phyloP scores from a whole-genome alignment of 23 red algal genomes.

The Chondrus crispus region DNA sequence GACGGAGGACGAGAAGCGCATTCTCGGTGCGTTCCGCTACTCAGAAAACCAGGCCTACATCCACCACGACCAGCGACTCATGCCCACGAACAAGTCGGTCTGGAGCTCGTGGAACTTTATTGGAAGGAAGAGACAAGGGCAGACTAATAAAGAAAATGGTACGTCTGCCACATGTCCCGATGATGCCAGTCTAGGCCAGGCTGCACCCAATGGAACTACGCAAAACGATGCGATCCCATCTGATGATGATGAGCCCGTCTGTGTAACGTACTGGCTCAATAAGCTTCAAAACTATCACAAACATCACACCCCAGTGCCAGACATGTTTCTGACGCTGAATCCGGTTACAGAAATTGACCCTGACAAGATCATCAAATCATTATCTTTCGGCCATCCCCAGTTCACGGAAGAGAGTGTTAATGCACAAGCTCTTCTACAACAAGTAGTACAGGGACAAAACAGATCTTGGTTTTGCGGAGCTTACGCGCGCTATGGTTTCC shows the following conservation, averaged over 20 bases:
- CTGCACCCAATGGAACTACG: too few species aligned
- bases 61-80: constrained; percentile 73
- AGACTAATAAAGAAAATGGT: neutral
- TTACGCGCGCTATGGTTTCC: constrained; percentile 93
- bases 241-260: constrained; percentile 60
- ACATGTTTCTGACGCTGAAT: constrained; percentile 95
- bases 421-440: constrained; percentile 49
- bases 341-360: constrained; percentile 64
- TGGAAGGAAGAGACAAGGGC: neutral
- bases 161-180: neutral
- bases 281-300: constrained; percentile 84
- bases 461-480: constrained; percentile 89
- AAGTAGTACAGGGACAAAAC: constrained; percentile 66
- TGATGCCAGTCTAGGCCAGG: neutral
- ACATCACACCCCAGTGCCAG: constrained; percentile 36
- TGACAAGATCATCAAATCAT: constrained; percentile 51
- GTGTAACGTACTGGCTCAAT: constrained; percentile 92
- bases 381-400: constrained; percentile 80
- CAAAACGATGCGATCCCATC: neutral
- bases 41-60: constrained; percentile 56
- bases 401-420: constrained; percentile 60
- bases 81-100: constrained; percentile 57
- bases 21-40: constrained; percentile 76
- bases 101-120: constrained; percentile 98
- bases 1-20: constrained; percentile 48